Base-by-base conservation (phyloP, 352 stramenopile genomes). In the Phytophthora tubulina region DNA sequence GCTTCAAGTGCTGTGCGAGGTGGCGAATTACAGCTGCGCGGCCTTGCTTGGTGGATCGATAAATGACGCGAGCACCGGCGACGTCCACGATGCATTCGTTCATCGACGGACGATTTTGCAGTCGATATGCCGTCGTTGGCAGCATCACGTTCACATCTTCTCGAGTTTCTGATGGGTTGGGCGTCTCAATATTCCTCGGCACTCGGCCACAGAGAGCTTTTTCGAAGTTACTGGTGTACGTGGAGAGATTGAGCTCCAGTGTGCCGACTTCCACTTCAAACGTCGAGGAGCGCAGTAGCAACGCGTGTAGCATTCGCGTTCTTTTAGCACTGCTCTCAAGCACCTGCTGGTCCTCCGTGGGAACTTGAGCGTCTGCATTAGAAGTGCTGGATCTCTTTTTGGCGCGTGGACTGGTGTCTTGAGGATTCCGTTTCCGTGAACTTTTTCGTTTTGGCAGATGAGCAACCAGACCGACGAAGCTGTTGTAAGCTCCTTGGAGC, bases 1-100 rank as follows among this genome's bases (percentile, higher is more conserved):
- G 27, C 58, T 67, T 74, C 27, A 86, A 70, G 14, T 64, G 60
- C 1, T 85, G 72, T 2, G 88, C 57, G 32, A 93, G 55, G 44
- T 87, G 77, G 17, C 87, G 75, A 56, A 90, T 72, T 2, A 85
- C 79, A 17, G 87, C 85, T 10, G 81, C 73, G 32, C 83, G 85
- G 4, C 87, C 87, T 48, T 86, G 73, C 58, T 80, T 77, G 9
- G 84, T 91, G 30, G 81, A 85, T 56, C 71, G 79, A 72, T 91
- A 92, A n/a, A 78, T 63, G 32, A 88, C 55, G 2, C 74, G 75
- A 4, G 70, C 72, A 14, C 82, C 82, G 2, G 72, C 78, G 38
- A 72, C 78, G 52, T 87, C 68, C 32, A 95, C 49, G 3, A 82
- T 55, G 44, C 83, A 92, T 61, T 91, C 82, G 46, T 91, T 85